Percentiles rank a stretch among this genome's conserved stretches.
Conservation (phyloP, 2,329 filamentous ascomycete genomes). For the Chrysosporium queenslandicum region DNA sequence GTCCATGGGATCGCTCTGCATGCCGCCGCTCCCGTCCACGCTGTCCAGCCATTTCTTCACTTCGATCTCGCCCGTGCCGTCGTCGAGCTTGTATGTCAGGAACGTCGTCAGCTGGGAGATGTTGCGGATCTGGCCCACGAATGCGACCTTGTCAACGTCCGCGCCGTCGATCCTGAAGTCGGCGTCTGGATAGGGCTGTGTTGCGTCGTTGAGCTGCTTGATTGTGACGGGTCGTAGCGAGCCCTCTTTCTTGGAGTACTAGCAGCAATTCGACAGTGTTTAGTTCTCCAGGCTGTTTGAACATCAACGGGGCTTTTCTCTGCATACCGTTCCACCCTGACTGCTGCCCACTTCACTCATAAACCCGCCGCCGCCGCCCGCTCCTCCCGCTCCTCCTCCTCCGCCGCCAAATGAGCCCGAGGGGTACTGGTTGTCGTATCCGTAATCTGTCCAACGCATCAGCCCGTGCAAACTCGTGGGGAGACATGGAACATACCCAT, state of each 20-base stretch:
- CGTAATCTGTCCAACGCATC: conserved; percentile 24
- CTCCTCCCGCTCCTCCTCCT: conserved; percentile 47
- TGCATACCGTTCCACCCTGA: conserved; percentile 36
- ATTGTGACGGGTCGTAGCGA: conserved; percentile 79
- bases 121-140: conserved; percentile 83
- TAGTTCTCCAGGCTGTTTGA: too few species aligned
- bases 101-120: conserved; percentile 82
- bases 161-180: conserved; percentile 75
- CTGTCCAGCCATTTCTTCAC: conserved; percentile 47
- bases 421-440: conserved; percentile 38
- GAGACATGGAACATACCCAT: conserved; percentile 12
- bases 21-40: conserved; percentile 35
- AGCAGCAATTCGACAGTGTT: not conserved
- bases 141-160: conserved; percentile 64
- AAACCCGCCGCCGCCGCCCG: conserved; percentile 49
- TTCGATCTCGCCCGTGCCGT: conserved; percentile 86
- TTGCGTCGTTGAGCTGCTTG: conserved; percentile 81
- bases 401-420: conserved; percentile 48
- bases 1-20: conserved; percentile 37
- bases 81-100: conserved; percentile 84
- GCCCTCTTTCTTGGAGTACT: not conserved
- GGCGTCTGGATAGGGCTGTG: conserved; percentile 61
- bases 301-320: too few species aligned
- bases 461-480: not conserved
- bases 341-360: conserved; percentile 45